These are phyloP conservation scores for Apiospora saccharicola DNA, from an alignment of 2,329 filamentous ascomycete genomes.

Conservation along the genomic window DNA sequence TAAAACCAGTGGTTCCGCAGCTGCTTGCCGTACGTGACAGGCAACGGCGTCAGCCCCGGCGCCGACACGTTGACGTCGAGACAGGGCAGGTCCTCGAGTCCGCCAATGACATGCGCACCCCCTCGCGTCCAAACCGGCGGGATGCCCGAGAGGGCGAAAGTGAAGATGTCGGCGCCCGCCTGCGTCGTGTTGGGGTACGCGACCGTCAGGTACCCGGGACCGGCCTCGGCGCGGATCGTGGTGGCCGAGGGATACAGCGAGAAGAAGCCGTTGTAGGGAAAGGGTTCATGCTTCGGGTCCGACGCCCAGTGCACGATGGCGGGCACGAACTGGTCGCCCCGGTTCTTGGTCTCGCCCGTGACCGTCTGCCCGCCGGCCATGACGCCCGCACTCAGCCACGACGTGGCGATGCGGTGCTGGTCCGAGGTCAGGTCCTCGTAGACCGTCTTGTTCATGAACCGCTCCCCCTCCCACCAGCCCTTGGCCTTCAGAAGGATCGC, in stretches of 20 bases:
- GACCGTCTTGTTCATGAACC: slow-evolving; percentile 46
- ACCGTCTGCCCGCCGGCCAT: slow-evolving; percentile 52
- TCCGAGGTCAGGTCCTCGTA: slow-evolving; percentile 44
- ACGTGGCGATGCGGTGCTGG: slow-evolving; percentile 43
- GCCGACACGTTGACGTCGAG: slow-evolving; percentile 48
- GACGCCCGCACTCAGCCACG: slow-evolving; percentile 50
- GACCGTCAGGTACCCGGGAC: slow-evolving; percentile 42
- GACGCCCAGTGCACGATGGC: slow-evolving; percentile 55
- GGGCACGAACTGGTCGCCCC: slow-evolving; percentile 52
- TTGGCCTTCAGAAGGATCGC: slow-evolving; percentile 41
- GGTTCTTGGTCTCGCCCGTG: slow-evolving; percentile 43
- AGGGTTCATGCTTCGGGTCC: slow-evolving; percentile 47
- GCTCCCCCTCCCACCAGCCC: slow-evolving; percentile 43
- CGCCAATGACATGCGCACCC: slow-evolving; percentile 41
- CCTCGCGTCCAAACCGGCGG: slow-evolving; percentile 47
- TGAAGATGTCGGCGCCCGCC: slow-evolving; percentile 47
- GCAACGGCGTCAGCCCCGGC: slow-evolving; percentile 45
- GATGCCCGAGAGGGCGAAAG: slow-evolving; percentile 47
- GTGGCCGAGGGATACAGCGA: slow-evolving; percentile 51
- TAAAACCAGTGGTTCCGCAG: slow-evolving; percentile 53
- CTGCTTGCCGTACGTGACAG: slow-evolving; percentile 45
- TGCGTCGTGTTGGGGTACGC: slow-evolving; percentile 51
- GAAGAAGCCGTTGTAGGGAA: slow-evolving; percentile 49
- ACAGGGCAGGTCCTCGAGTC: slow-evolving; percentile 48
- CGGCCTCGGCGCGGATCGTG: slow-evolving; percentile 49